A percentile compares a stretch with the other conserved stretches of the same genome.
Conservation (phyloP, 169 alveolate genomes). For the Eimeria maxima region DNA sequence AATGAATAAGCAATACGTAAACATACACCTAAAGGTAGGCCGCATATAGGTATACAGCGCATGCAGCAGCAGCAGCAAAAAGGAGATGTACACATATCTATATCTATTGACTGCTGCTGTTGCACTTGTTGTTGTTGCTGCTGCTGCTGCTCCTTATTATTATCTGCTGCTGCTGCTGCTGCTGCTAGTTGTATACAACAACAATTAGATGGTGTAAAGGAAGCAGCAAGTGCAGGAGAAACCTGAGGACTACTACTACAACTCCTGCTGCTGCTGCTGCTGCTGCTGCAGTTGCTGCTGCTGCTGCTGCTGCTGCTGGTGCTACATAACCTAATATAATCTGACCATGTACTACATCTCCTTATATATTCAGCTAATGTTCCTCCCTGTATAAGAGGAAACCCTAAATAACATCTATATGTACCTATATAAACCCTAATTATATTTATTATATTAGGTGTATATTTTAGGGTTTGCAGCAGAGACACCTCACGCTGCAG, state of each 20-base stretch:
- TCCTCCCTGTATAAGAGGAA: conserved; percentile 79
- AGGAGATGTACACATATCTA: not conserved
- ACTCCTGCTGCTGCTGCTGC: conserved; percentile 8
- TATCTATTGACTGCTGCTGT: not conserved
- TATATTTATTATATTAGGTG: conserved; percentile 52
- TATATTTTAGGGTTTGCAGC: not conserved
- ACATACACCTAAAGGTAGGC: conserved; percentile 71
- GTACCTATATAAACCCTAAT: conserved; percentile 63
- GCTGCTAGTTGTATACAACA: not conserved
- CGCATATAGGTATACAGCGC: conserved; percentile 66
- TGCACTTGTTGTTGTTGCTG: conserved; percentile 17
- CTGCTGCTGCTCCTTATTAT: conserved; percentile 38
- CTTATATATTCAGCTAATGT: conserved; percentile 63
- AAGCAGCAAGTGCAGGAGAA: not conserved
- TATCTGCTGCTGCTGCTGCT: conserved; percentile 1
- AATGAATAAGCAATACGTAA: conserved; percentile 23
- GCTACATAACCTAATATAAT: not conserved
- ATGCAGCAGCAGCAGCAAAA: conserved; percentile 33
- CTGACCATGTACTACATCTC: conserved; percentile 53
- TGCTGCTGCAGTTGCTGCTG: conserved; percentile 40
- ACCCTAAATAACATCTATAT: conserved; percentile 67
- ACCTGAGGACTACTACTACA: not conserved
- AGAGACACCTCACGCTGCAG: conserved; percentile 72
- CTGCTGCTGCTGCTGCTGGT: conserved; percentile 22
- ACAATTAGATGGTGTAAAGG: too few relatives aligned